These are phyloP conservation scores for Aspergillus carlsbadensis DNA, from an alignment of 495 filamentous ascomycete genomes.

Conservation along the genomic window DNA sequence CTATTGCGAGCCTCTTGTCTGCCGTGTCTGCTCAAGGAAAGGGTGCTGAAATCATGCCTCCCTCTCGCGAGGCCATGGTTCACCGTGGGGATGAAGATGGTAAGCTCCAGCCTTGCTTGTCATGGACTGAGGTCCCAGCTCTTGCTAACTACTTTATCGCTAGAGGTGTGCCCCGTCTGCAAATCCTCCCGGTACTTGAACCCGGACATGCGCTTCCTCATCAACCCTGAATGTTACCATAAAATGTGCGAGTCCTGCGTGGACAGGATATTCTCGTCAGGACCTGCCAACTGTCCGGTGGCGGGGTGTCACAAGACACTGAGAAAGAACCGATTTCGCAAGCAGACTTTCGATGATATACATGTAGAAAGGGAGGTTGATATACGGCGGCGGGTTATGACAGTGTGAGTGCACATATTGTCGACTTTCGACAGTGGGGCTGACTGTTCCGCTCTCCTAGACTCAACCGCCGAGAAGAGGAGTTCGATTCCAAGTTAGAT, in stretches of 20 bases:
- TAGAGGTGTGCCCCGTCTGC: conserved; percentile 95
- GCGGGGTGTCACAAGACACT: conserved; percentile 82
- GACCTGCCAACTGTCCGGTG: conserved; percentile 87
- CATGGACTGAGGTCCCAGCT: not conserved
- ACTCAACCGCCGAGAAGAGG: conserved; percentile 86
- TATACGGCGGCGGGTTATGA: conserved; percentile 75
- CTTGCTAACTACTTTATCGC: conserved; percentile 18
- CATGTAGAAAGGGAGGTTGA: conserved; percentile 92
- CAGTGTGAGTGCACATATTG: conserved; percentile 47
- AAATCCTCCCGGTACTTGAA: conserved; percentile 95
- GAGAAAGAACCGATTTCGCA: conserved; percentile 78
- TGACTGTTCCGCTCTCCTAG: conserved; percentile 21
- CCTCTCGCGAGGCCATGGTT: conserved; percentile 30
- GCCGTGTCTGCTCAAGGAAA: not conserved
- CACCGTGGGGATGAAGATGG: conserved; percentile 52
- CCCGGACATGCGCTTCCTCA: conserved; percentile 85
- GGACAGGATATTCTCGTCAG: conserved; percentile 86
- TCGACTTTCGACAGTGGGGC: not conserved
- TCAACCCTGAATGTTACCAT: conserved; percentile 98
- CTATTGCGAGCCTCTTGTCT: not conserved
- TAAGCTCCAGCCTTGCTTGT: conserved; percentile 21
- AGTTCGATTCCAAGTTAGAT: conserved; percentile 76
- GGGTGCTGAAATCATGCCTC: conserved; percentile 28
- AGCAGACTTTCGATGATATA: conserved; percentile 88
- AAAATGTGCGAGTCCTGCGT: conserved; percentile 96